A percentile compares a stretch with the other conserved stretches of the same genome.
Evolutionary conservation across 352 stramenopile species (phyloP).

Genomic region (Pythium plurisporium): DNA sequence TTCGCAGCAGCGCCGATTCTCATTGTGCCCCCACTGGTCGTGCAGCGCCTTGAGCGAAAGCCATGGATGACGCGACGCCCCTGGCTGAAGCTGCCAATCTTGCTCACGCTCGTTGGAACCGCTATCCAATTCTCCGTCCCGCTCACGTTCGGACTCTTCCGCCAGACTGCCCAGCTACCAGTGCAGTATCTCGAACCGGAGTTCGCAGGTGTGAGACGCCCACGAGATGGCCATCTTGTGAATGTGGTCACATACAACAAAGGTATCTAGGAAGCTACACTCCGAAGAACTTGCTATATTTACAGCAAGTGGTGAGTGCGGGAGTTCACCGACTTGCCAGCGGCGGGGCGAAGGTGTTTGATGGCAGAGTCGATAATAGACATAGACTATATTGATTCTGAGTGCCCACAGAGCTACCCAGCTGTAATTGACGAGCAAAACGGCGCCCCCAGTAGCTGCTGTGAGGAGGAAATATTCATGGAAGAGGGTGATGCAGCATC

Average conservation of each 20-base stretch:
- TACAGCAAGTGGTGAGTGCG: neutral
- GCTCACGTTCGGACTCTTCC: conserved; percentile 83
- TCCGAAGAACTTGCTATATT: neutral
- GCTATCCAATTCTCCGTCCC: conserved; percentile 84
- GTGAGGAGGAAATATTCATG: neutral
- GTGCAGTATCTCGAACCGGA: conserved; percentile 64
- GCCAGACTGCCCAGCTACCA: conserved; percentile 69
- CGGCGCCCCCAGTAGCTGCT: too few species aligned
- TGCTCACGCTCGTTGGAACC: conserved; percentile 65
- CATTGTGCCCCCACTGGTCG: conserved; percentile 59
- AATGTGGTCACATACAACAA: conserved; percentile 83
- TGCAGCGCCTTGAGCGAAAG: conserved; percentile 50
- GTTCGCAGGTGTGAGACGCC: conserved; percentile 27
- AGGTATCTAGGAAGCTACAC: conserved; percentile 33
- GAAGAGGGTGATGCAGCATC: neutral
- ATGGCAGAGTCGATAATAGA: too few species aligned
- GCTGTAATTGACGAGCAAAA: too few species aligned
- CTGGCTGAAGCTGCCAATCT: conserved; percentile 60
- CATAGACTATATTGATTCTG: too few species aligned
- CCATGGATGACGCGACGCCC: conserved; percentile 33
- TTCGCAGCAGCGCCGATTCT: conserved; percentile 81
- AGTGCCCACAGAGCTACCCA: too few species aligned
- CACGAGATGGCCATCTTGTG: conserved; percentile 48
- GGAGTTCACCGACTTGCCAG: too few species aligned
- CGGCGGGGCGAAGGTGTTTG: too few species aligned